Evolutionary conservation across 2,329 filamentous ascomycete genomes (phyloP).

Genomic region (Thelonectria blattea): DNA sequence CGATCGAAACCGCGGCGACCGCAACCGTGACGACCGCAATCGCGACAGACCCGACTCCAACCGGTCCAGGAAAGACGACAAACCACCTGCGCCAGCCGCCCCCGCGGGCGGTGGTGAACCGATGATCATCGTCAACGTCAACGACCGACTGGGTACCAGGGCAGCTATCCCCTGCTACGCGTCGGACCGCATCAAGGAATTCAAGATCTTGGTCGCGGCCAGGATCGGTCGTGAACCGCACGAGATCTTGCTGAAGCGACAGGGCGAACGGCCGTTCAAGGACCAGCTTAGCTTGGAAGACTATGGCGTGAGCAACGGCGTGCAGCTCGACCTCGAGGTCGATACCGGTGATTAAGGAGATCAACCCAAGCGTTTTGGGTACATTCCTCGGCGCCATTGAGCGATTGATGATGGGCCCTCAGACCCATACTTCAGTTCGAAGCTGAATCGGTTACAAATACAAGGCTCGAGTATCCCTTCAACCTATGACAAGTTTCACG

Average conservation of each 20-base stretch:
- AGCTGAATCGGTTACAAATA: too few species aligned
- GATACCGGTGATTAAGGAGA: slow-evolving; percentile 62
- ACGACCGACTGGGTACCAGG: slow-evolving; percentile 96
- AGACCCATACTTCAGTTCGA: too few species aligned
- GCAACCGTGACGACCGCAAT: slow-evolving; percentile 22
- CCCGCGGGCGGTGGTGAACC: slow-evolving; percentile 58
- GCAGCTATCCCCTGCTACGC: slow-evolving; percentile 89
- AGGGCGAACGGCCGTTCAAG: slow-evolving; percentile 93
- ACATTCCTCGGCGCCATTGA: too few species aligned
- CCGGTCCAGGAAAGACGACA: slow-evolving; percentile 48
- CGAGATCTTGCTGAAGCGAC: slow-evolving; percentile 89
- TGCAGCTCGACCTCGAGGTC: slow-evolving; percentile 69
- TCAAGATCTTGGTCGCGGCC: slow-evolving; percentile 91
- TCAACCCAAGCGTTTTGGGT: not conserved
- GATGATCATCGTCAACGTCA: slow-evolving; percentile 94
- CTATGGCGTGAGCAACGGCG: slow-evolving; percentile 92
- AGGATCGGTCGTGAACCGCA: slow-evolving; percentile 87
- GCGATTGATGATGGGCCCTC: not conserved
- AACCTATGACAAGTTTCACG: too few species aligned
- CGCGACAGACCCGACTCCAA: slow-evolving; percentile 35
- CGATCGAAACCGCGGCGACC: slow-evolving; percentile 18
- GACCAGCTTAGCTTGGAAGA: slow-evolving; percentile 86
- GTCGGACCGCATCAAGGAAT: slow-evolving; percentile 81
- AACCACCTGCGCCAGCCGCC: slow-evolving; percentile 29
- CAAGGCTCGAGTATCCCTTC: too few species aligned